Evolutionary conservation across 495 filamentous ascomycete species (phyloP).

Genomic region (Penicilliopsis zonata): DNA sequence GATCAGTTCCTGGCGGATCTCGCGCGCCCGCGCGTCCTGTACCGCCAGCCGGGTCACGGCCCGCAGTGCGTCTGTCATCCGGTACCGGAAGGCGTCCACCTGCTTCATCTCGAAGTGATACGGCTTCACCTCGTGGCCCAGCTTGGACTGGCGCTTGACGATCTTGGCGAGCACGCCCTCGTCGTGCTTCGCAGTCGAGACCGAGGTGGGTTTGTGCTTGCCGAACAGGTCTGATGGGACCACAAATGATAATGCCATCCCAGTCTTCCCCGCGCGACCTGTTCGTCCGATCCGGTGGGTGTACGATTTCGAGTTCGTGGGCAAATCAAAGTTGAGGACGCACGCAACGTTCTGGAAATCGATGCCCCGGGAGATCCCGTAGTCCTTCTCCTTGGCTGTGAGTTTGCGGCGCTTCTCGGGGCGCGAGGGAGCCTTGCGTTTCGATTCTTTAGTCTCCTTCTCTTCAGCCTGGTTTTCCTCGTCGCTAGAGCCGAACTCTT

Average conservation of each 20-base stretch:
- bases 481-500: conserved; percentile 19
- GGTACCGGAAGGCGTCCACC: conserved; percentile 86
- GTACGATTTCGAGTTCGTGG: conserved; percentile 78
- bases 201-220: conserved; percentile 79
- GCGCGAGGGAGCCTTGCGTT: conserved; percentile 10
- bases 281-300: conserved; percentile 93
- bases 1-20: conserved; percentile 78
- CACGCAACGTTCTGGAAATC: conserved; percentile 93
- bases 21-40: conserved; percentile 76
- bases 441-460: conserved; percentile 8
- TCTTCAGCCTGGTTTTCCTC: conserved; percentile 16
- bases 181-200: conserved; percentile 62
- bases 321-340: conserved; percentile 95
- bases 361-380: conserved; percentile 84
- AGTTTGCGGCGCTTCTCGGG: conserved; percentile 51
- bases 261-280: conserved; percentile 75
- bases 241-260: conserved; percentile 92
- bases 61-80: conserved; percentile 80
- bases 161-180: conserved; percentile 71
- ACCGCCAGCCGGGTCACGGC: conserved; percentile 73
- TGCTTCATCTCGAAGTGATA: conserved; percentile 93
- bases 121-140: conserved; percentile 65
- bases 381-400: conserved; percentile 62
- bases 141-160: conserved; percentile 54
- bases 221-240: conserved; percentile 67